Evolutionary conservation across 768 basidiomycete species (phyloP).

Genomic region (Gautieria morchelliformis): DNA sequence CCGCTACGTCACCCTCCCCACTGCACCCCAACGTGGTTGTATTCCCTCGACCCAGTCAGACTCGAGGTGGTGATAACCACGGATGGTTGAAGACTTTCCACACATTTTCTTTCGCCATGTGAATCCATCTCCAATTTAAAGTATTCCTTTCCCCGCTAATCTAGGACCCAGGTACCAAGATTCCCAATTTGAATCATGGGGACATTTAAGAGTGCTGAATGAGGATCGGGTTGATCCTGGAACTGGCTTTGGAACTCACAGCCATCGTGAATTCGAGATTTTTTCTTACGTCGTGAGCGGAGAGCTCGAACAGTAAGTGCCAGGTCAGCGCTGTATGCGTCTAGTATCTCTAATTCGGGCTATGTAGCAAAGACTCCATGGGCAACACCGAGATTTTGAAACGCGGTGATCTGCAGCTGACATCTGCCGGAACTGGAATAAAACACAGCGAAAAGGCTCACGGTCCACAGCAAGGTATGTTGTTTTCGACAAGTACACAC

Average conservation of each 20-base stretch:
- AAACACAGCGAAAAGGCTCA: constrained; percentile 64
- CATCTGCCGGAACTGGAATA: constrained; percentile 88
- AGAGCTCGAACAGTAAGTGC: constrained; percentile 67
- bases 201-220: constrained; percentile 81
- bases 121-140: constrained; percentile 18
- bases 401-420: constrained; percentile 85
- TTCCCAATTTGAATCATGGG: constrained; percentile 46
- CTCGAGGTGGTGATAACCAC: constrained; percentile 68
- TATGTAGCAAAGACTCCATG: constrained; percentile 76
- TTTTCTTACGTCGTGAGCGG: constrained; percentile 81
- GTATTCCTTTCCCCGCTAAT: constrained; percentile 14
- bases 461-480: constrained; percentile 25
- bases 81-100: constrained; percentile 86
- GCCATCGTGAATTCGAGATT: constrained; percentile 82
- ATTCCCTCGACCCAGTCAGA: constrained; percentile 45
- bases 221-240: constrained; percentile 75
- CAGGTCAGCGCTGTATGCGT: background rate
- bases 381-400: constrained; percentile 82
- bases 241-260: constrained; percentile 81
- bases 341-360: background rate
- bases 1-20: background rate
- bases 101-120: constrained; percentile 71
- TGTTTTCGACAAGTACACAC: background rate
- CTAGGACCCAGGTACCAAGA: constrained; percentile 47
- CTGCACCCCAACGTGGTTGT: constrained; percentile 24